Percentiles rank a stretch among this genome's conserved stretches.
phyloP scores from a whole-genome alignment of 2,329 filamentous ascomycete genomes.

The Colletotrichum sp. region DNA sequence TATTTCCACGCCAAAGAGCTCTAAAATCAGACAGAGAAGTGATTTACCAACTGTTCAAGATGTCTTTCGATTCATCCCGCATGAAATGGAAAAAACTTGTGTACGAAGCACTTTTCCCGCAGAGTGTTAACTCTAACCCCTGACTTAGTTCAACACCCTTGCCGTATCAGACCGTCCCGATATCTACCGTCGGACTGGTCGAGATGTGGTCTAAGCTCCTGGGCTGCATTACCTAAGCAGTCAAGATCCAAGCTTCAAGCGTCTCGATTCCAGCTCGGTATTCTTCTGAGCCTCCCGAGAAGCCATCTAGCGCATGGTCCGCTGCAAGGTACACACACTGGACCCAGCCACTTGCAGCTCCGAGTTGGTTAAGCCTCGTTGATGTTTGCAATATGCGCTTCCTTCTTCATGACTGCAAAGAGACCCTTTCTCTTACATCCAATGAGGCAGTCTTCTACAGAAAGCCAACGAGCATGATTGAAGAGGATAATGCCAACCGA shows the following conservation, averaged over 20 bases:
- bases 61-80: background rate
- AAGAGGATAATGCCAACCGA: background rate
- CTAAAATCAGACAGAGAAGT: background rate
- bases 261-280: background rate
- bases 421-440: background rate
- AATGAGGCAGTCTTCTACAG: background rate
- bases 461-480: background rate
- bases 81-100: background rate
- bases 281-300: background rate
- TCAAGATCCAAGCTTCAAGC: background rate
- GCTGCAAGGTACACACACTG: background rate
- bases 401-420: background rate
- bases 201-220: background rate
- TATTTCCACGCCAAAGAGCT: background rate
- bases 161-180: background rate
- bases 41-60: rapidly evolving
- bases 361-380: background rate
- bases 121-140: background rate
- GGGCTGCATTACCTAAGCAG: background rate
- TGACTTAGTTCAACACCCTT: background rate
- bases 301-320: background rate
- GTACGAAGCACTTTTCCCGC: background rate
- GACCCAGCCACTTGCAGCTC: background rate
- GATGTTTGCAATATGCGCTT: background rate
- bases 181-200: background rate